Percentiles rank a stretch among this genome's conserved stretches.
These are phyloP conservation scores for Blumeria graminis DNA, from an alignment of 2,329 filamentous ascomycete genomes.

Conservation along the genomic window DNA sequence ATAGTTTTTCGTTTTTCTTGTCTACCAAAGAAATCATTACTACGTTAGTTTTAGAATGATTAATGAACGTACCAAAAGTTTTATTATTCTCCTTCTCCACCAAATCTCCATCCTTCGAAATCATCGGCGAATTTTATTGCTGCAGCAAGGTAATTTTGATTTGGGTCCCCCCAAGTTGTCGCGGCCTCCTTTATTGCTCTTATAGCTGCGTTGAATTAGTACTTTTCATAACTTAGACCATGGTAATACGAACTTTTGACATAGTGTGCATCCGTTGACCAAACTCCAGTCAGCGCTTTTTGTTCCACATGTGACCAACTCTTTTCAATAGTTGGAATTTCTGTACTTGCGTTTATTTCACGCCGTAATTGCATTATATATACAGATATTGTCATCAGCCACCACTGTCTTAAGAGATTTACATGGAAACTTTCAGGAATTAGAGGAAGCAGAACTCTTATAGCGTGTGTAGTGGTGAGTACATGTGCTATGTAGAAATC, in stretches of 20 bases:
- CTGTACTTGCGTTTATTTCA: constrained; percentile 38
- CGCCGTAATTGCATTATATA: constrained; percentile 60
- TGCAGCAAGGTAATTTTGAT: constrained; percentile 39
- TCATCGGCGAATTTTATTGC: constrained; percentile 51
- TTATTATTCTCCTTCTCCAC: too few relatives aligned
- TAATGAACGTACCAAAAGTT: too few relatives aligned
- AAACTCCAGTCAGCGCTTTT: constrained; percentile 41
- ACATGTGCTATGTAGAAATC: constrained; percentile 69
- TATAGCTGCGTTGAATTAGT: constrained; percentile 20
- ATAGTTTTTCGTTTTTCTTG: too few relatives aligned
- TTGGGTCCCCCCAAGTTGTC: constrained; percentile 47
- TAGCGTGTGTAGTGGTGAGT: constrained; percentile 66
- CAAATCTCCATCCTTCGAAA: constrained; percentile 38
- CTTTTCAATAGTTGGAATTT: constrained; percentile 22
- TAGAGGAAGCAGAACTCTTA: constrained; percentile 61
- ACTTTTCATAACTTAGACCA: too few relatives aligned
- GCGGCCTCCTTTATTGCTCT: constrained; percentile 53
- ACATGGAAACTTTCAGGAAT: constrained; percentile 52
- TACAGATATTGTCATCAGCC: constrained; percentile 54
- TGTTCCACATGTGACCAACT: constrained; percentile 57
- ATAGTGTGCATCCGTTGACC: constrained; percentile 55
- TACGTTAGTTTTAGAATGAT: too few relatives aligned
- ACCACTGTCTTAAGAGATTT: constrained; percentile 63
- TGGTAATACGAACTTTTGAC: constrained; percentile 40
- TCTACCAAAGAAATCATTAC: too few relatives aligned